Evolutionary conservation across 1,284 basidiomycete species (phyloP).

Genomic region (Cryptococcus jaspeensis): DNA sequence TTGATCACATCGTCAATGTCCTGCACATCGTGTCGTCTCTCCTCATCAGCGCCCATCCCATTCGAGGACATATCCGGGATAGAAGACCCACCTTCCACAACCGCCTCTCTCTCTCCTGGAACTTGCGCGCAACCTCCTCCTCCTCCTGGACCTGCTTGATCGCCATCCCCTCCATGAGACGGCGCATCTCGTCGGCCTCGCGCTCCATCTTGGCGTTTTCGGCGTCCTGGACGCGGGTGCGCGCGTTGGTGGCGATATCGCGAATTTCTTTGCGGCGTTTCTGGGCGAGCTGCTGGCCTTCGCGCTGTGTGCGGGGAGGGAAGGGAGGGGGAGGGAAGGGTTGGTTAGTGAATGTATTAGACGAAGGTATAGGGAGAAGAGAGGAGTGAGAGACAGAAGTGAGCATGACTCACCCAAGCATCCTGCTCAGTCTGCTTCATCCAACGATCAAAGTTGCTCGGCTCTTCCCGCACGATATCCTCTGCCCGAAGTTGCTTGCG

Average conservation of each 20-base stretch:
- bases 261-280: conserved; percentile 20
- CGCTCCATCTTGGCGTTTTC: conserved; percentile 15
- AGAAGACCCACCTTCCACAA: conserved; percentile 39
- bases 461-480: conserved; percentile 25
- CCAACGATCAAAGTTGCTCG: conserved; percentile 31
- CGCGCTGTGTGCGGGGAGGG: conserved; percentile 10
- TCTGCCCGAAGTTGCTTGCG: conserved; percentile 5
- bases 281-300: conserved; percentile 24
- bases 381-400: conserved; percentile 2
- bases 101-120: conserved; percentile 35
- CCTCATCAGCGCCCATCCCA: background rate
- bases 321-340: no score
- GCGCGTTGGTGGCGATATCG: conserved; percentile 23
- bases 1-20: conserved; percentile 42
- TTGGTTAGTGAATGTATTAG: no score
- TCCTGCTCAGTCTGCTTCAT: conserved; percentile 35
- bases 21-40: conserved; percentile 12
- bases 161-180: conserved; percentile 35
- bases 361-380: no score
- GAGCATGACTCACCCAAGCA: conserved; percentile 28
- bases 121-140: conserved; percentile 29
- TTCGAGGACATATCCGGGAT: background rate
- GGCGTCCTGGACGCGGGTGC: conserved; percentile 15
- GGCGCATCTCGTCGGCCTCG: conserved; percentile 36
- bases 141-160: conserved; percentile 33